phyloP scores from a whole-genome alignment of 2,329 filamentous ascomycete species.

The Pseudogymnoascus sp. region DNA sequence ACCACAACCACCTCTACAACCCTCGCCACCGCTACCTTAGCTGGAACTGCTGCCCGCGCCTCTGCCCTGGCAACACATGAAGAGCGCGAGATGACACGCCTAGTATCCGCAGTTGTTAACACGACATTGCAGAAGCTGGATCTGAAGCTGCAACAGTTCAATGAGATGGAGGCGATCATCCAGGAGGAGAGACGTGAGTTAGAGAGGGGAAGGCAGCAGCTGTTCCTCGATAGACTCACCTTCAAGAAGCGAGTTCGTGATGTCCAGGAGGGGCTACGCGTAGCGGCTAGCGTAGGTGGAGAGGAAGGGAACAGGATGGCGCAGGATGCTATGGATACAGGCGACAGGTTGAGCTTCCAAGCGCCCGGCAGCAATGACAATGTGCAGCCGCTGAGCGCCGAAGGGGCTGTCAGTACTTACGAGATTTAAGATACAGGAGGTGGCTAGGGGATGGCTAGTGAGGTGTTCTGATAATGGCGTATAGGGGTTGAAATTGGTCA shows the following conservation, averaged over 20 bases:
- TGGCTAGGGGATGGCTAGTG: neutral
- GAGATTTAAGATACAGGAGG: neutral
- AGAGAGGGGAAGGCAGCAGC: conserved; percentile 82
- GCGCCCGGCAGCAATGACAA: conserved; percentile 29
- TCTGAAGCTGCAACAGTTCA: conserved; percentile 91
- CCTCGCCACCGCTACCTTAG: conserved; percentile 73
- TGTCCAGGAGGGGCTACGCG: conserved; percentile 67
- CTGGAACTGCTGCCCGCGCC: conserved; percentile 76
- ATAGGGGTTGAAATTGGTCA: conserved; percentile 3
- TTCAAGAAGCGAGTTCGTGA: conserved; percentile 84
- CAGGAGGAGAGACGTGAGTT: conserved; percentile 89
- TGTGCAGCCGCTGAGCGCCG: conserved; percentile 48
- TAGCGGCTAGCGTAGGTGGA: conserved; percentile 34
- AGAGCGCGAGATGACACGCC: conserved; percentile 90
- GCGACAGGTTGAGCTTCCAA: conserved; percentile 49
- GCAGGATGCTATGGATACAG: conserved; percentile 28
- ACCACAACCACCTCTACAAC: conserved; percentile 43
- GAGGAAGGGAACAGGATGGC: conserved; percentile 30
- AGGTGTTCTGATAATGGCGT: conserved; percentile 4
- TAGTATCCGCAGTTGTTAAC: conserved; percentile 88
- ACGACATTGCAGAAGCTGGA: conserved; percentile 93
- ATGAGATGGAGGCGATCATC: conserved; percentile 88
- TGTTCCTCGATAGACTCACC: conserved; percentile 84
- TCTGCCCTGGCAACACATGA: conserved; percentile 89
- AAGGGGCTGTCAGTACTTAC: conserved; percentile 30